Evolutionary conservation across 225 moss, liverwort and hornwort genomes (phyloP).

Genomic region (Rhytidiadelphus loreus): DNA sequence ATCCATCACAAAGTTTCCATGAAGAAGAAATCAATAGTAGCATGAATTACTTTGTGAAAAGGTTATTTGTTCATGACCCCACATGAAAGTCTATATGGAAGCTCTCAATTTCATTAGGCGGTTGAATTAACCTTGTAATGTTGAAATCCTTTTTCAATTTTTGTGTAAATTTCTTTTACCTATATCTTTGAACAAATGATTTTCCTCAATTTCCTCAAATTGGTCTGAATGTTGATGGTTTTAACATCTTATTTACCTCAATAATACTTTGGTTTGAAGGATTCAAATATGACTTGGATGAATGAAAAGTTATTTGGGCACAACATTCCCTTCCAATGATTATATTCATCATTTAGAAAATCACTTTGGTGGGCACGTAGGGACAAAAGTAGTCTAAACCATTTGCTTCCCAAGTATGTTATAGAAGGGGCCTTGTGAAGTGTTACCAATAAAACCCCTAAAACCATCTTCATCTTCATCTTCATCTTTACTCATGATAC

Average conservation of each 20-base stretch:
- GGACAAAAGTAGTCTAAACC: accelerated
- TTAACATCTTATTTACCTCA: accelerated
- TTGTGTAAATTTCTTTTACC: too few relatives aligned
- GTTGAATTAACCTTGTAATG: too few relatives aligned
- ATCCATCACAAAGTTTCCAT: not conserved
- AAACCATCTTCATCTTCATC: accelerated
- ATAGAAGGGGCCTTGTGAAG: accelerated
- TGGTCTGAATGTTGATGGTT: accelerated
- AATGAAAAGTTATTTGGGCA: not conserved
- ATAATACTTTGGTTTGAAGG: not conserved
- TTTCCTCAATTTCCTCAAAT: not conserved
- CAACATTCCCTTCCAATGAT: not conserved
- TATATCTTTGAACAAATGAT: not conserved
- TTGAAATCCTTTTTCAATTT: too few relatives aligned
- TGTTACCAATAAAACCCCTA: too few relatives aligned
- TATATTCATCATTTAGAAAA: not conserved
- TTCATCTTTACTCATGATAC: not conserved
- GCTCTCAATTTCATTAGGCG: too few relatives aligned
- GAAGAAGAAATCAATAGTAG: not conserved
- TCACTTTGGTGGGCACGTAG: not conserved
- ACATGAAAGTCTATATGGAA: too few relatives aligned
- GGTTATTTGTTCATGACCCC: too few relatives aligned
- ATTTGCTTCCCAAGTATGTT: not conserved
- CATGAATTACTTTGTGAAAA: not conserved
- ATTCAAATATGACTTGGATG: not conserved